Conservation (phyloP, 2,329 filamentous ascomycete species). For the Neopestalotiopsis clavispora region DNA sequence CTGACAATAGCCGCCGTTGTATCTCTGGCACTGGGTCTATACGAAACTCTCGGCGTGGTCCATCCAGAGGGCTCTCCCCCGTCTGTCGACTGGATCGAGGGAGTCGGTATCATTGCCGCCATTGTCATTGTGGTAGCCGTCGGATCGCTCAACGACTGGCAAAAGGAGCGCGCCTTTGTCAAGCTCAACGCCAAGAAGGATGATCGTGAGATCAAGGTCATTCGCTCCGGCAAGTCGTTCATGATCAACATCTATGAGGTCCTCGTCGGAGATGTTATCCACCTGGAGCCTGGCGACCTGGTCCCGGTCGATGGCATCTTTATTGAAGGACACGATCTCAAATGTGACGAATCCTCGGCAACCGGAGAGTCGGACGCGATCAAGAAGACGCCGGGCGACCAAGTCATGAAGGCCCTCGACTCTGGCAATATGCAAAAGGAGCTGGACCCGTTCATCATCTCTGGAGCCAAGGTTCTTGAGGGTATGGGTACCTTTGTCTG, state of each 20-base stretch:
- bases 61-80: conserved; percentile 45
- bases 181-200: conserved; percentile 63
- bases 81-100: conserved; percentile 65
- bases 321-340: conserved; percentile 66
- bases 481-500: conserved; percentile 59
- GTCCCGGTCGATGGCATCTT: conserved; percentile 71
- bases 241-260: conserved; percentile 68
- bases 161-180: conserved; percentile 66
- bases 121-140: conserved; percentile 66
- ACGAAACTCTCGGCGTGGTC: conserved; percentile 62
- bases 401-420: conserved; percentile 61
- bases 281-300: conserved; percentile 71
- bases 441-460: conserved; percentile 68
- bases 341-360: conserved; percentile 72
- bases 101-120: conserved; percentile 65
- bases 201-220: conserved; percentile 65
- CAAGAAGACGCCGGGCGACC: conserved; percentile 64
- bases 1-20: conserved; percentile 71
- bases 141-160: conserved; percentile 65
- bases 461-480: conserved; percentile 60
- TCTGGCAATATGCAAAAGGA: conserved; percentile 52
- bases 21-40: conserved; percentile 72
- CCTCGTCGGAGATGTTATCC: conserved; percentile 68
- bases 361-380: conserved; percentile 74
- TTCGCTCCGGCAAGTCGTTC: conserved; percentile 66